These are phyloP conservation scores for Afroboletus lepidellus DNA, from an alignment of 1,284 basidiomycete species.

Conservation along the genomic window DNA sequence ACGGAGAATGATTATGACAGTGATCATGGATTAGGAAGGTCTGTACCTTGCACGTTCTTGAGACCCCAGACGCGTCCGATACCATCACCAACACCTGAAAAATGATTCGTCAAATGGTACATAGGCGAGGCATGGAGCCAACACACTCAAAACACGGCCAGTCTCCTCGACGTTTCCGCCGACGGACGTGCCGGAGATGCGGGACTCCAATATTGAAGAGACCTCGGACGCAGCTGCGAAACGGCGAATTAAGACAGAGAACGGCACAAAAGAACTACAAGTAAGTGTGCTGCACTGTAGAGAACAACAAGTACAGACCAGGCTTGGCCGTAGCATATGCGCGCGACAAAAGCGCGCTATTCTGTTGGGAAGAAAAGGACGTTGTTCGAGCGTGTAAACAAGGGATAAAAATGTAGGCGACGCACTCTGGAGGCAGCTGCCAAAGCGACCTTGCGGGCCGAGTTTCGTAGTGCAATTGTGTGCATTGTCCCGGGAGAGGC, in stretches of 20 bases:
- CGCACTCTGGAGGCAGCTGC: slow-evolving; percentile 63
- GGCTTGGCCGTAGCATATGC: slow-evolving; percentile 98
- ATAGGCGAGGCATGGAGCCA: slow-evolving; percentile 1
- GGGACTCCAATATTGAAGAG: slow-evolving; percentile 97
- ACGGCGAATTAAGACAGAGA: slow-evolving; percentile 31
- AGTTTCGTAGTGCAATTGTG: slow-evolving; percentile 84
- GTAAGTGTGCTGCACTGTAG: slow-evolving; percentile 7
- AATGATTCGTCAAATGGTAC: slow-evolving; percentile 13
- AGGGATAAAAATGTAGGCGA: slow-evolving; percentile 18
- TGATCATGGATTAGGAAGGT: background rate
- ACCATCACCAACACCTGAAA: slow-evolving; percentile 96
- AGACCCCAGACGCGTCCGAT: slow-evolving; percentile 98
- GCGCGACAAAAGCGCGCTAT: slow-evolving; percentile 59
- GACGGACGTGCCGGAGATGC: slow-evolving; percentile 90
- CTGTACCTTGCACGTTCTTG: slow-evolving; percentile 85
- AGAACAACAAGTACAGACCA: slow-evolving; percentile 54
- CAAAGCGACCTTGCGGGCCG: slow-evolving; percentile 71
- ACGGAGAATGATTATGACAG: slow-evolving; percentile 16
- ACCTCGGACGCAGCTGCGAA: slow-evolving; percentile 93
- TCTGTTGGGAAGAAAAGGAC: slow-evolving; percentile 41
- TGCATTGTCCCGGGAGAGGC: slow-evolving; percentile 69
- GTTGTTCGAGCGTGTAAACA: slow-evolving; percentile 19
- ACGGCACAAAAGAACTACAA: background rate
- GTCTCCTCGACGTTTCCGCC: slow-evolving; percentile 98
- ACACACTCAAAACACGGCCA: slow-evolving; percentile 94